Evolutionary conservation across 108 stramenopile genomes (phyloP).

Genomic region (Fragilaria crotonensis): DNA sequence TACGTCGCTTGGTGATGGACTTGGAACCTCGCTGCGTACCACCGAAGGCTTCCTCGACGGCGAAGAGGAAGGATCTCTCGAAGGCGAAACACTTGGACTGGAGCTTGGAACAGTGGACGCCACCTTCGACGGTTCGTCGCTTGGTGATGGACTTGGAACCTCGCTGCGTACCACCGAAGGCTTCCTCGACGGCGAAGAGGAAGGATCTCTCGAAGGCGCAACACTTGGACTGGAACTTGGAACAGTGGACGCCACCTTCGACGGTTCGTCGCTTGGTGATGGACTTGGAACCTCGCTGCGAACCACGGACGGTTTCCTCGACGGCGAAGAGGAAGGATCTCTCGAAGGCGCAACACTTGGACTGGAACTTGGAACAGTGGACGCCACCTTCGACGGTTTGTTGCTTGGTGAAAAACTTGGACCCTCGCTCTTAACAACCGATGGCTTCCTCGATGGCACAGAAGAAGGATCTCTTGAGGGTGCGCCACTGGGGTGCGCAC

Average conservation of each 20-base stretch:
- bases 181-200: not conserved
- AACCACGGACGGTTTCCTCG: not conserved
- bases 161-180: not conserved
- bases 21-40: no score
- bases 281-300: not conserved
- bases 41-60: not conserved
- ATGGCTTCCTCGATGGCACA: not conserved
- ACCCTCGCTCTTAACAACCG: not conserved
- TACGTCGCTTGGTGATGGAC: not conserved
- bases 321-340: not conserved
- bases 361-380: not conserved
- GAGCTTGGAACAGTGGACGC: not conserved
- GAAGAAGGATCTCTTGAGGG: not conserved
- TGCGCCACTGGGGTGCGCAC: not conserved
- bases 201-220: not conserved
- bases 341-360: not conserved
- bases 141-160: not conserved
- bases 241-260: not conserved
- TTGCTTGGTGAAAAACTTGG: not conserved
- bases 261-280: not conserved
- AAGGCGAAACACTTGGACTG: not conserved
- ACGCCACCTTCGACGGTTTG: not conserved
- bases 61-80: not conserved
- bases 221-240: not conserved
- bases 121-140: not conserved